Evolutionary conservation across 495 filamentous ascomycete species (phyloP).

Genomic region (Aspergillus olivimuriae): DNA sequence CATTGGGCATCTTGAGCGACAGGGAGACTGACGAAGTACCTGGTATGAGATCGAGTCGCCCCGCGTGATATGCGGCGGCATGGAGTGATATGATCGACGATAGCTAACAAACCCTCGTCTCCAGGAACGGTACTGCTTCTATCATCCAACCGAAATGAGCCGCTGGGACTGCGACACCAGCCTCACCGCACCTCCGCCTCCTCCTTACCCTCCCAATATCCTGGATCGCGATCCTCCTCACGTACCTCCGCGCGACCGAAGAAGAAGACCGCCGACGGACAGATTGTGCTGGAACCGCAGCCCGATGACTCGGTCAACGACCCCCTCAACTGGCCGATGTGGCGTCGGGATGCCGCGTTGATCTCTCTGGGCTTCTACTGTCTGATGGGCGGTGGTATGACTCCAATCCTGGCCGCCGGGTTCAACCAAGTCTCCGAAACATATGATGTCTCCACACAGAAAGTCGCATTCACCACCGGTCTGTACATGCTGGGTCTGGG

Average conservation of each 20-base stretch:
- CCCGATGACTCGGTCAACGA: conserved; percentile 89
- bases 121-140: conserved; percentile 77
- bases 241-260: conserved; percentile 38
- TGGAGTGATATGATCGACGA: not conserved
- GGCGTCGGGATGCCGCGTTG: conserved; percentile 76
- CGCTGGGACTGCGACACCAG: conserved; percentile 69
- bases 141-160: conserved; percentile 70
- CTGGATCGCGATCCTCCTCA: conserved; percentile 32
- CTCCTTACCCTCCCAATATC: conserved; percentile 58
- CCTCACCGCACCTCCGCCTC: conserved; percentile 71
- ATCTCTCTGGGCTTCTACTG: conserved; percentile 86
- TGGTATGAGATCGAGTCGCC: conserved; percentile 45
- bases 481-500: conserved; percentile 95
- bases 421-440: conserved; percentile 73
- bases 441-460: conserved; percentile 63
- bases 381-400: conserved; percentile 90
- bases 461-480: conserved; percentile 85
- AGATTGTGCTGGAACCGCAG: conserved; percentile 85
- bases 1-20: conserved; percentile 80
- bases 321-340: conserved; percentile 85
- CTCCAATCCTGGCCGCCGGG: conserved; percentile 82
- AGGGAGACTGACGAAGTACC: conserved; percentile 83
- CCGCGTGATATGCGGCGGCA: not conserved
- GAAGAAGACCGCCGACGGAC: conserved; percentile 77
- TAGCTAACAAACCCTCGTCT: conserved; percentile 4